These are phyloP conservation scores for Myxozyma melibiosi DNA, from an alignment of 805 yeast species.

Conservation along the genomic window DNA sequence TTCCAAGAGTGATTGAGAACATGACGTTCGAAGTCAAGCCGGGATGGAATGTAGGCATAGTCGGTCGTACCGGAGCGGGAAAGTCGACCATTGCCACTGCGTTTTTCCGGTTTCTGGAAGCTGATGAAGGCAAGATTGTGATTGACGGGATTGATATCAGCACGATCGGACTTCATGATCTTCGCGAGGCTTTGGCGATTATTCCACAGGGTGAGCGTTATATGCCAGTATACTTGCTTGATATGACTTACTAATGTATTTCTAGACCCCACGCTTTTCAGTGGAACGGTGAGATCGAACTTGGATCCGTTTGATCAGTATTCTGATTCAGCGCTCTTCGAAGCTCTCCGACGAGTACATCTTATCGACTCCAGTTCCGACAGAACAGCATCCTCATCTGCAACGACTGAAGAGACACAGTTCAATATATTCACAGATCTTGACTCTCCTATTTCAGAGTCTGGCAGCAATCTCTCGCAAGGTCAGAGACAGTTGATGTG, in stretches of 20 bases:
- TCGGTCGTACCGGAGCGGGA: conserved; percentile 92
- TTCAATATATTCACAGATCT: conserved; percentile 49
- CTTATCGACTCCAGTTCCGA: conserved; percentile 8
- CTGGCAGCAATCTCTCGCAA: conserved; percentile 67
- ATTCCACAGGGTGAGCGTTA: conserved; percentile 69
- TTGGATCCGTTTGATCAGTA: conserved; percentile 72
- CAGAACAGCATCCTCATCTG: no score
- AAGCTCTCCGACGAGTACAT: conserved; percentile 60
- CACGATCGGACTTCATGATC: conserved; percentile 62
- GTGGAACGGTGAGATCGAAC: conserved; percentile 73
- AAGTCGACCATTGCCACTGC: conserved; percentile 75
- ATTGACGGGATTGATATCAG: conserved; percentile 73
- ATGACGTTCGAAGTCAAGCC: conserved; percentile 73
- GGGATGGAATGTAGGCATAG: conserved; percentile 76
- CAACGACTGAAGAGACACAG: background rate
- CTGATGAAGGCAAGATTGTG: conserved; percentile 53
- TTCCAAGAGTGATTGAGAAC: conserved; percentile 84
- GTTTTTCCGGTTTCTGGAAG: conserved; percentile 66
- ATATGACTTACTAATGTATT: background rate
- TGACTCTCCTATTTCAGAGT: conserved; percentile 61
- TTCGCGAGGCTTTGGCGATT: conserved; percentile 70
- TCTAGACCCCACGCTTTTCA: conserved; percentile 71
- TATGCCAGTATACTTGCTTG: conserved; percentile 38
- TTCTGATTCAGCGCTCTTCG: conserved; percentile 65
- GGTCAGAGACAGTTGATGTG: conserved; percentile 74